Conservation (phyloP, 495 filamentous ascomycete species). For the Neurospora intermedia region DNA sequence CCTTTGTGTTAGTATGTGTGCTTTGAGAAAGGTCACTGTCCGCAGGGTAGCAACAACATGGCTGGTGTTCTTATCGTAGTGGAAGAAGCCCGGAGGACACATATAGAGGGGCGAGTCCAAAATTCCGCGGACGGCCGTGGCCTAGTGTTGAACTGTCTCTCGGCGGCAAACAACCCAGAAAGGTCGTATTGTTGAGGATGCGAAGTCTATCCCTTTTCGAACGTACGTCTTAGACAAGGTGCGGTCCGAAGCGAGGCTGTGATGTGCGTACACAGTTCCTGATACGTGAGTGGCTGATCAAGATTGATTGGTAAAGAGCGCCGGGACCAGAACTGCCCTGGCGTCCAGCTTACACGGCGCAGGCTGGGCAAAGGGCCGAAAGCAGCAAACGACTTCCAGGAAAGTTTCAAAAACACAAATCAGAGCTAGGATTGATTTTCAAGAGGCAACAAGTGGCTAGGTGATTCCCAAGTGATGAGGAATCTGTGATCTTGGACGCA, state of each 20-base stretch:
- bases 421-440: background rate
- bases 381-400: background rate
- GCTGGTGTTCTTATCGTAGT: background rate
- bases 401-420: background rate
- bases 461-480: background rate
- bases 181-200: background rate
- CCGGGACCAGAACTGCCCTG: background rate
- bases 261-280: background rate
- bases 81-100: background rate
- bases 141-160: background rate
- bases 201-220: background rate
- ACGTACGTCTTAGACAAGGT: background rate
- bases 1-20: background rate
- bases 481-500: background rate
- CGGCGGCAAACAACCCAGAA: background rate
- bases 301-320: background rate
- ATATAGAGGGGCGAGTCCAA: background rate
- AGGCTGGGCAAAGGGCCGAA: background rate
- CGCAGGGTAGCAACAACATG: background rate
- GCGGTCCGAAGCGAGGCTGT: background rate
- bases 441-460: background rate
- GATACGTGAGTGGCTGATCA: background rate
- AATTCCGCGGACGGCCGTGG: background rate
- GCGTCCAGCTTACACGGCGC: background rate
- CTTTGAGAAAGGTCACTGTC: background rate